phyloP scores from a whole-genome alignment of 2,329 filamentous ascomycete genomes.

The Diaporthe velutina region DNA sequence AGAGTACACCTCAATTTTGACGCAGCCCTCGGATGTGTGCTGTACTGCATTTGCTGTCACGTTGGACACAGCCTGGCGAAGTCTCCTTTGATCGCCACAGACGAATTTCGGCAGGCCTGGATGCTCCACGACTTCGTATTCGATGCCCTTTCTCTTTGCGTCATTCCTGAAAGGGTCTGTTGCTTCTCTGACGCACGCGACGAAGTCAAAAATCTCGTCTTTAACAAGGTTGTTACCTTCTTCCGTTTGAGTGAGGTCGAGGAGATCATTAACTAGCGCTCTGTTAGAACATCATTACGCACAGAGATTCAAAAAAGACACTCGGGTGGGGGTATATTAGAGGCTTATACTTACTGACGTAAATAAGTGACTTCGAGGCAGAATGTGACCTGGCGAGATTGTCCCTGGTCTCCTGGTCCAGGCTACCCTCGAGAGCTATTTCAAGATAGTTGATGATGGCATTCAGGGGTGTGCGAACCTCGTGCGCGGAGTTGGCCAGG shows the following conservation, averaged over 20 bases:
- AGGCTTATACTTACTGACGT: constrained; percentile 69
- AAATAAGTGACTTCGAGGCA: constrained; percentile 91
- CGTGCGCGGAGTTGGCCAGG: constrained; percentile 89
- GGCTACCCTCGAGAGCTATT: constrained; percentile 84
- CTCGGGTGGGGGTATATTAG: too few species aligned
- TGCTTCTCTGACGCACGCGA: constrained; percentile 79
- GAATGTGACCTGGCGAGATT: constrained; percentile 89
- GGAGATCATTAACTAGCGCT: constrained; percentile 78
- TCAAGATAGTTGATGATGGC: constrained; percentile 96
- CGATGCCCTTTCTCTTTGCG: constrained; percentile 80
- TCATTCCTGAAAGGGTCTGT: constrained; percentile 81
- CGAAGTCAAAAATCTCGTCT: constrained; percentile 83
- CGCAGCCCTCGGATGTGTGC: constrained; percentile 75
- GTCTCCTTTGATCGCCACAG: constrained; percentile 81
- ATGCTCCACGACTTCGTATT: constrained; percentile 76
- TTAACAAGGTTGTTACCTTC: constrained; percentile 84
- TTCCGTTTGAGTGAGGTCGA: constrained; percentile 90
- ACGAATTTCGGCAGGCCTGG: constrained; percentile 78
- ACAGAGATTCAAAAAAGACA: too few species aligned
- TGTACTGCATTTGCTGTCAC: constrained; percentile 88
- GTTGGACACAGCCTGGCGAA: constrained; percentile 88
- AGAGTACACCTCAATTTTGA: constrained; percentile 79
- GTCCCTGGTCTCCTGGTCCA: constrained; percentile 87
- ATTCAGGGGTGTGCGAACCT: constrained; percentile 90
- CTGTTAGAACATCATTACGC: neutral